A percentile compares a stretch with the other conserved stretches of the same genome.
These are phyloP conservation scores for Scutellaria minor DNA, from an alignment of 257 asterid genomes.

Conservation along the genomic window DNA sequence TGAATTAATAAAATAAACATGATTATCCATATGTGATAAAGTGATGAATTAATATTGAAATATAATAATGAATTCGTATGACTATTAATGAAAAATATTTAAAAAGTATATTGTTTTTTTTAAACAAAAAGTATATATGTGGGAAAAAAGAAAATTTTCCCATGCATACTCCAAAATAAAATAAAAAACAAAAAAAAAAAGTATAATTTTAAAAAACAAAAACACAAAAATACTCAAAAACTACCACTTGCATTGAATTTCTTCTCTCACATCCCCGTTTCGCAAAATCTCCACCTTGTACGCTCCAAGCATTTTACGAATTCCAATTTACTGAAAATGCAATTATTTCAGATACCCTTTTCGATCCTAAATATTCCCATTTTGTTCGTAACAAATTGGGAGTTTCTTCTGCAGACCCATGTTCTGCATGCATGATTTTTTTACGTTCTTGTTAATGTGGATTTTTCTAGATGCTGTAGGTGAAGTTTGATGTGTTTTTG, in stretches of 20 bases:
- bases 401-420: constrained; percentile 27
- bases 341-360: constrained; percentile 23
- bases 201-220: neutral
- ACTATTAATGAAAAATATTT: too few relatives aligned
- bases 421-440: constrained; percentile 39
- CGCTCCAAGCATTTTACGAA: constrained; percentile 35
- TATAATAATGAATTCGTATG: neutral
- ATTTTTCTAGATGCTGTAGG: neutral
- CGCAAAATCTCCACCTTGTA: constrained; percentile 43
- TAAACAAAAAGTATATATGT: neutral
- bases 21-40: neutral
- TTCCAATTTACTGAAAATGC: constrained; percentile 25
- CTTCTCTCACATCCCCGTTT: constrained; percentile 42
- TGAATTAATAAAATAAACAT: neutral
- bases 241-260: constrained; percentile 9
- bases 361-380: constrained; percentile 28
- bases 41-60: neutral
- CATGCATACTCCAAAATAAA: constrained; percentile 25
- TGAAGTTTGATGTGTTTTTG: constrained; percentile 19
- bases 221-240: neutral
- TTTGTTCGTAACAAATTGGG: constrained; percentile 22
- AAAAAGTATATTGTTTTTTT: too few relatives aligned
- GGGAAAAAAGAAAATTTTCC: neutral
- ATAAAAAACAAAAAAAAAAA: neutral
- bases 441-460: constrained; percentile 19